These are phyloP conservation scores for Meira nashicola DNA, from an alignment of 1,284 basidiomycete species.

Conservation along the genomic window DNA sequence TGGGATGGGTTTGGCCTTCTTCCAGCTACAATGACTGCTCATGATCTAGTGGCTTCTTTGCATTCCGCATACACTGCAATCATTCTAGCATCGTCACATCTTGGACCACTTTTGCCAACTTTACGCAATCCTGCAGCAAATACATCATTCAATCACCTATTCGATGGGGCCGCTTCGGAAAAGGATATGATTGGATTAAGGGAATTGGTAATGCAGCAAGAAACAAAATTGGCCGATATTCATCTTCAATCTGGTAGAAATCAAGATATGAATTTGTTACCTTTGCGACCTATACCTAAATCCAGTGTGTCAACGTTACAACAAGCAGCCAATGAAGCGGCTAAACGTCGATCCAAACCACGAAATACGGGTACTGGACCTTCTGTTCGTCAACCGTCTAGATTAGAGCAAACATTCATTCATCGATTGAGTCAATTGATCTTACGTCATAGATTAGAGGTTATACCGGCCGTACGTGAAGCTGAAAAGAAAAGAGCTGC, in stretches of 20 bases:
- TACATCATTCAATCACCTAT: no score
- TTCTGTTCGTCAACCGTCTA: neutral
- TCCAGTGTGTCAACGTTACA: neutral
- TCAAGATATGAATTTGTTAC: neutral
- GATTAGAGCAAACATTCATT: neutral
- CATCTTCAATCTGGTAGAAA: no score
- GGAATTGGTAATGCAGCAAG: no score
- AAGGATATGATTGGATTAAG: no score
- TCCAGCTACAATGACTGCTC: constrained; percentile 65
- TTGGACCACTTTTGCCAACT: constrained; percentile 60
- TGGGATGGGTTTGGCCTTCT: constrained; percentile 57
- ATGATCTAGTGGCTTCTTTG: constrained; percentile 70
- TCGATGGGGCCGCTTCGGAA: no score
- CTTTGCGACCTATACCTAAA: neutral
- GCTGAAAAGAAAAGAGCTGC: neutral
- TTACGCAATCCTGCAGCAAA: no score
- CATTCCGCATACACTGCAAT: constrained; percentile 70
- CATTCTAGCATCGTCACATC: constrained; percentile 65
- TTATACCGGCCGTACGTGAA: neutral
- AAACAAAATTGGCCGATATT: no score
- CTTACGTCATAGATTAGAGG: neutral
- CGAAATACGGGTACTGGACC: no score
- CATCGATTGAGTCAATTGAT: neutral
- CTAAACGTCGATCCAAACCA: neutral
- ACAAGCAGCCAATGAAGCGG: neutral